A percentile compares a stretch with the other conserved stretches of the same genome.
These are phyloP conservation scores for Herpetomonas muscarum DNA, from an alignment of 208 protist species.

Conservation along the genomic window DNA sequence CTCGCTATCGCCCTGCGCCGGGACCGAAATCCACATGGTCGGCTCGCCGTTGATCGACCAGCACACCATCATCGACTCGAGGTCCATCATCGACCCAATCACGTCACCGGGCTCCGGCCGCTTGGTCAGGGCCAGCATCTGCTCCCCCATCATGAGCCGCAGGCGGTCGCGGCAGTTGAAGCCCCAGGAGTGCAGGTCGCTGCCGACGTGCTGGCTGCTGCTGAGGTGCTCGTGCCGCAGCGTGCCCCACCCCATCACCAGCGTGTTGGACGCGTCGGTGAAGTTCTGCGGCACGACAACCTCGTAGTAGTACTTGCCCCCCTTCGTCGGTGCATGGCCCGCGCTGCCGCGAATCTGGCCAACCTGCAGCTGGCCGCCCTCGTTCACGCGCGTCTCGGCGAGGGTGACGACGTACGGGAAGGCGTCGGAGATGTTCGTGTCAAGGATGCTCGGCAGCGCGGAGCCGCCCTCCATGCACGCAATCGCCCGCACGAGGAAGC, in stretches of 20 bases:
- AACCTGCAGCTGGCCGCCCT: conserved; percentile 65
- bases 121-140: conserved; percentile 39
- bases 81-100: conserved; percentile 76
- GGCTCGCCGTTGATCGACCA: conserved; percentile 86
- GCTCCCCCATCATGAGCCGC: conserved; percentile 67
- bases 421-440: conserved; percentile 24
- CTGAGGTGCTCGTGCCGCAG: conserved; percentile 78
- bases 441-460: conserved; percentile 51
- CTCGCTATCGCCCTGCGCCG: conserved; percentile 65
- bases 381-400: conserved; percentile 61
- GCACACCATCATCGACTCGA: conserved; percentile 78
- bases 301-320: conserved; percentile 81
- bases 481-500: conserved; percentile 52
- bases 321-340: conserved; percentile 46
- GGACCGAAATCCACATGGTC: conserved; percentile 71
- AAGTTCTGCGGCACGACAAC: conserved; percentile 63
- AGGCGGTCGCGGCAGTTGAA: conserved; percentile 84
- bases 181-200: conserved; percentile 85
- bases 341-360: conserved; percentile 86
- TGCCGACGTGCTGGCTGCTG: conserved; percentile 80
- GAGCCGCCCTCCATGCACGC: conserved; percentile 45
- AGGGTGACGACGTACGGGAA: conserved; percentile 75
- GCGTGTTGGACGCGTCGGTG: conserved; percentile 29
- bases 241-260: conserved; percentile 88
- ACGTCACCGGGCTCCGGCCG: conserved; percentile 63